Conservation (phyloP, 1,139 yeast species). For the Saccharomyces hybrid region DNA sequence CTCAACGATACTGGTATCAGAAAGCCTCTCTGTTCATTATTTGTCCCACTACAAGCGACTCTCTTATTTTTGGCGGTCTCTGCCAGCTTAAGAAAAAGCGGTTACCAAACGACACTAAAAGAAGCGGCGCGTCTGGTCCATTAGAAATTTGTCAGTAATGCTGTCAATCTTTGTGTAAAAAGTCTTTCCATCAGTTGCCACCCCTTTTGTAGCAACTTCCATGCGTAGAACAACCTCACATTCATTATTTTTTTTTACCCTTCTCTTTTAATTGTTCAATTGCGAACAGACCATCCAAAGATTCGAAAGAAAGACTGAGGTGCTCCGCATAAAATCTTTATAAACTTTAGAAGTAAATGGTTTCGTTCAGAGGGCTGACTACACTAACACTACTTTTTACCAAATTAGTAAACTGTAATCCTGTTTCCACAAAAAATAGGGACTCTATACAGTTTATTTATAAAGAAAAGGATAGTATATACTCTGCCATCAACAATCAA, state of each 20-base stretch:
- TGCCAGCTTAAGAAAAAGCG: not conserved
- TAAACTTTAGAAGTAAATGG: not conserved
- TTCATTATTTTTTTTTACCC: not conserved
- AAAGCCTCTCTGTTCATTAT: not conserved
- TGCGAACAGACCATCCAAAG: not conserved
- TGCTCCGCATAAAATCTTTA: not conserved
- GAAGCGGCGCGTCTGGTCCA: not conserved
- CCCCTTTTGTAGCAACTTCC: not conserved
- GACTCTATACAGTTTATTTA: constrained; percentile 4
- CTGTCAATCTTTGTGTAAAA: not conserved
- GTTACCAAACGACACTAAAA: not conserved
- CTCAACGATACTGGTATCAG: not conserved
- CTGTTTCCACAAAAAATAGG: constrained; percentile 4
- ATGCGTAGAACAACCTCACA: not conserved
- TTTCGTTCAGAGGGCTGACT: not conserved
- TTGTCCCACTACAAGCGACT: not conserved
- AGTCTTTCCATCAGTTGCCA: not conserved
- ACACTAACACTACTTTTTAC: not conserved
- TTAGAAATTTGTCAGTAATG: not conserved
- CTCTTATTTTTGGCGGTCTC: not conserved
- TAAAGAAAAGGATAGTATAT: constrained; percentile 15
- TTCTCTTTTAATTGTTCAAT: not conserved
- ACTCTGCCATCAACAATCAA: constrained; percentile 20
- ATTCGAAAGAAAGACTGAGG: not conserved
- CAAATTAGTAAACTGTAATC: not conserved